These are phyloP conservation scores for Seiridium cupressi DNA, from an alignment of 2,329 filamentous ascomycete species.

Conservation along the genomic window DNA sequence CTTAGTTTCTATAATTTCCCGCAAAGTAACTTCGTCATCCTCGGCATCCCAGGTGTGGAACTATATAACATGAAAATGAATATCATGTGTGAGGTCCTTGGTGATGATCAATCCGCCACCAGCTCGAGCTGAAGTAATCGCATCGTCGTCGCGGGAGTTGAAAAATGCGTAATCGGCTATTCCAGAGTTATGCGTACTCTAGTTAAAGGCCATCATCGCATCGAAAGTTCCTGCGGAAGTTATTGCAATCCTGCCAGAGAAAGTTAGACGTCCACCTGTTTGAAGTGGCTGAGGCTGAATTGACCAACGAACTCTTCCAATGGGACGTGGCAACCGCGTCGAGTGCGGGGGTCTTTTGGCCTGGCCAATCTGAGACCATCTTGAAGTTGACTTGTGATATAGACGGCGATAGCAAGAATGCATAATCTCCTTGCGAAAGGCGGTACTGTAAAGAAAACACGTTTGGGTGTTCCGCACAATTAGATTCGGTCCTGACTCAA, in stretches of 20 bases:
- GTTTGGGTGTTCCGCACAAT: neutral
- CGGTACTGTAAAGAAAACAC: neutral
- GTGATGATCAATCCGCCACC: neutral
- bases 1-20: constrained; percentile 6
- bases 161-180: neutral
- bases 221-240: neutral
- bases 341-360: neutral
- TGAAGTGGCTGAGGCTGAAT: neutral
- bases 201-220: neutral
- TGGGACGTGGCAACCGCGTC: neutral
- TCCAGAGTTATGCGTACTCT: neutral
- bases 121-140: neutral
- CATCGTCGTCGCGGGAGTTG: neutral
- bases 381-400: neutral
- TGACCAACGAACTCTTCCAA: neutral
- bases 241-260: neutral
- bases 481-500: neutral
- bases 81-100: neutral
- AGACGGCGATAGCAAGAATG: neutral
- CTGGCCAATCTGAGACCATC: neutral
- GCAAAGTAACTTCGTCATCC: constrained; percentile 9
- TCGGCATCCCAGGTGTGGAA: constrained; percentile 14
- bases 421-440: neutral
- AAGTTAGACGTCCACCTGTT: neutral
- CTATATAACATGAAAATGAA: constrained; percentile 12